Evolutionary conservation across 2,329 filamentous ascomycete genomes (phyloP).

Genomic region (Alternaria consortialis): DNA sequence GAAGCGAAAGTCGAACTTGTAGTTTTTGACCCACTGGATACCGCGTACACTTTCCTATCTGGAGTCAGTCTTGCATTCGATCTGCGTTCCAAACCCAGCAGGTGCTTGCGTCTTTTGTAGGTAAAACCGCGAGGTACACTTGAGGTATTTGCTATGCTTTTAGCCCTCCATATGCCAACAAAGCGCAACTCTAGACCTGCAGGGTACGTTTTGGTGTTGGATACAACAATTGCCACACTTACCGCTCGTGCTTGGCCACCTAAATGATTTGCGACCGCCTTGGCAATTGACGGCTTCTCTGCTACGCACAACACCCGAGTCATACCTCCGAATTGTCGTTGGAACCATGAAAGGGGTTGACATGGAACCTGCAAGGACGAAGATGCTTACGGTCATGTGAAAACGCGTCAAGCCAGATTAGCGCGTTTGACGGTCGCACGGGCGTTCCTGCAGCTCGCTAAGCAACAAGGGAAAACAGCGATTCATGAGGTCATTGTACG

Average conservation of each 20-base stretch:
- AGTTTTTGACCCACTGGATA: constrained; percentile 89
- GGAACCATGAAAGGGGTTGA: constrained; percentile 16
- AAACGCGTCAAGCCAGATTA: constrained; percentile 38
- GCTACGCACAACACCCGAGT: constrained; percentile 76
- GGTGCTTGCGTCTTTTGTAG: background rate
- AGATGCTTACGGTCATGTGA: constrained; percentile 43
- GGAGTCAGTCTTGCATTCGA: constrained; percentile 17
- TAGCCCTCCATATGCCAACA: background rate
- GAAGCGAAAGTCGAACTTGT: constrained; percentile 90
- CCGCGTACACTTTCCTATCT: constrained; percentile 71
- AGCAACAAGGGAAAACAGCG: constrained; percentile 21
- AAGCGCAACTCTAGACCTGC: background rate
- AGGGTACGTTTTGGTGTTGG: background rate
- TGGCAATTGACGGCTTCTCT: constrained; percentile 94
- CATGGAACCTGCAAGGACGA: background rate
- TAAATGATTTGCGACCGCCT: constrained; percentile 89
- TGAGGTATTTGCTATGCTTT: background rate
- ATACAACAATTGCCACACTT: constrained; percentile 16
- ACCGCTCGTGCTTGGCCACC: constrained; percentile 81
- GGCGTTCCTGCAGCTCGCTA: constrained; percentile 18
- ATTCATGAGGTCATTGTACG: constrained; percentile 41
- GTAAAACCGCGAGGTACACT: background rate
- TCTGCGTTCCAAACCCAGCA: background rate
- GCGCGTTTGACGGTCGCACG: constrained; percentile 32
- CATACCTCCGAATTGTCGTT: constrained; percentile 30